Base-by-base conservation (phyloP, 2,329 filamentous ascomycete species). In the Juglanconis juglandina region DNA sequence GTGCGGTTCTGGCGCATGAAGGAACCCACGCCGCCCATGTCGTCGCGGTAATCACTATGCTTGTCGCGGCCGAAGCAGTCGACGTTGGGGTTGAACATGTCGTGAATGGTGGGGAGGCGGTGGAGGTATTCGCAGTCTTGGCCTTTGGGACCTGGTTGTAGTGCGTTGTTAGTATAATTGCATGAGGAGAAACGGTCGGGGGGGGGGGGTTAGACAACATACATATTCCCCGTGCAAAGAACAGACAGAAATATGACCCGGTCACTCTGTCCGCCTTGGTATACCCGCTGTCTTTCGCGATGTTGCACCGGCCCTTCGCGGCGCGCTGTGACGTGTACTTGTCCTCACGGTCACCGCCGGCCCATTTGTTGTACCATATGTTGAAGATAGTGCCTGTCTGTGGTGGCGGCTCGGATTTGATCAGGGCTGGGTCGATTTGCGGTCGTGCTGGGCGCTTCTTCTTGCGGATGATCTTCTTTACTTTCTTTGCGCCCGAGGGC, bases 351-450 rank as follows among this genome's bases (percentile, higher is more conserved):
- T 99, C 95, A 70, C 95, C 95, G 66, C 95, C 95, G 1, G 88
- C 90, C 93, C 94, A 98, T 76, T 97, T 98, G 79, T 96, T 97
- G 78, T 97, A 96, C 94, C 93, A 97, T 70, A 96, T 96, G 76
- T 99, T 99, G 82, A 95, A 99, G 61, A 93, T 92, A 0, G 91
- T 96, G 56, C 95, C 95, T 0, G 94, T 98, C 70, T 98, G 93
- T 1, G 91, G 90, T 14, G 93, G 92, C 4, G 91, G 89, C 68
- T 96, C 92, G 39, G 88, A 88, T 68, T 89, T 91, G 76, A 96
- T 84, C 48, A 88, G 88, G 46, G 89, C 87, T 1, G 92, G 87
- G 70, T 99, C 95, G 69, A 97, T 88, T 77, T 99, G 95, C 0
- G 90, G 89, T 61, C 94, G 87, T 51, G 95, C 95, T 37, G 95